A percentile compares a stretch with the other conserved stretches of the same genome.
These are phyloP conservation scores for Cadophora malorum DNA, from an alignment of 2,329 filamentous ascomycete species.

Conservation along the genomic window DNA sequence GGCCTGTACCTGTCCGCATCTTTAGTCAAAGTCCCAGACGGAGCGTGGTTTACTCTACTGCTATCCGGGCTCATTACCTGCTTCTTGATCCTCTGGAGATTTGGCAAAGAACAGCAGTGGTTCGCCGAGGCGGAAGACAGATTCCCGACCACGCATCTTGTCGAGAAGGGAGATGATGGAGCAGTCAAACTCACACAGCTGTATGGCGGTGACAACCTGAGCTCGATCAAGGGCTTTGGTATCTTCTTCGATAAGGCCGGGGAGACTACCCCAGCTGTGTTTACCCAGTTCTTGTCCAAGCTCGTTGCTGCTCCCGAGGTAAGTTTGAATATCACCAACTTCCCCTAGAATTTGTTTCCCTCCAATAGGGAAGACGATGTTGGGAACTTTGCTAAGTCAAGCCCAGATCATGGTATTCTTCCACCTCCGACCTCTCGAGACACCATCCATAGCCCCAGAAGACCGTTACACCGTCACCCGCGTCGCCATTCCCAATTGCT, in stretches of 20 bases:
- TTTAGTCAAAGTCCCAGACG: constrained; percentile 74
- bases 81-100: constrained; percentile 77
- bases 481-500: constrained; percentile 62
- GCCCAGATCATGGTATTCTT: constrained; percentile 62
- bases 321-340: constrained; percentile 41
- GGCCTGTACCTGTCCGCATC: constrained; percentile 72
- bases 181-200: constrained; percentile 48
- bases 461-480: constrained; percentile 53
- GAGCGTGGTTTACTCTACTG: constrained; percentile 76
- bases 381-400: neutral
- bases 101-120: constrained; percentile 81
- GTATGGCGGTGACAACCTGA: constrained; percentile 50
- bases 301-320: constrained; percentile 71
- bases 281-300: constrained; percentile 76
- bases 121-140: constrained; percentile 68
- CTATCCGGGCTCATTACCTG: constrained; percentile 65
- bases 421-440: constrained; percentile 69
- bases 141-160: constrained; percentile 56
- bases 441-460: constrained; percentile 57
- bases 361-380: neutral
- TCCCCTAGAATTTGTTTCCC: neutral
- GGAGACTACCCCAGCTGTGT: constrained; percentile 67
- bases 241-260: constrained; percentile 83
- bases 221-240: constrained; percentile 63
- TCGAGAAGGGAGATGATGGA: constrained; percentile 46